Evolutionary conservation across 108 stramenopile genomes (phyloP).

Genomic region (Chaetoceros tenuissimus): DNA sequence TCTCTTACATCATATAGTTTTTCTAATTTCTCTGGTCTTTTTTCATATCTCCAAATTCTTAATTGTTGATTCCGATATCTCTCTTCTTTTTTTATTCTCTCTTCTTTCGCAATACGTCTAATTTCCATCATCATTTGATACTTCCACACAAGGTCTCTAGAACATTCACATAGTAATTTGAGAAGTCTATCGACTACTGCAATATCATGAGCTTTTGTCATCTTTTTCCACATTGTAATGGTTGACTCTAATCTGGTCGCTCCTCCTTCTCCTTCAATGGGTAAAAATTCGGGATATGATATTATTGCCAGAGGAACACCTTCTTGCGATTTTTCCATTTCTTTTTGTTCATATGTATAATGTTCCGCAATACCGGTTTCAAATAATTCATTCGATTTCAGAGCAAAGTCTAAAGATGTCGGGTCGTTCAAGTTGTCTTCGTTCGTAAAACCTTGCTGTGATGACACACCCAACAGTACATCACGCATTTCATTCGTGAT

Average conservation of each 20-base stretch:
- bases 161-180: slow-evolving; percentile 18
- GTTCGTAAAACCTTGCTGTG: neutral
- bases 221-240: slow-evolving; percentile 31
- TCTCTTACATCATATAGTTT: slow-evolving; percentile 42
- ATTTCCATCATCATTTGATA: slow-evolving; percentile 31
- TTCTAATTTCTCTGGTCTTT: slow-evolving; percentile 21
- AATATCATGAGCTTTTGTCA: slow-evolving; percentile 19
- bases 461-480: slow-evolving; percentile 17
- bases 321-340: slow-evolving; percentile 1
- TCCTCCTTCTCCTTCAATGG: slow-evolving; percentile 4
- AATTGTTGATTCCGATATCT: slow-evolving; percentile 11
- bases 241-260: slow-evolving; percentile 14
- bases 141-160: slow-evolving; percentile 36
- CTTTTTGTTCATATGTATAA: neutral
- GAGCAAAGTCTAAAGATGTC: slow-evolving; percentile 23
- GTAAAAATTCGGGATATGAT: slow-evolving; percentile 33
- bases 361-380: slow-evolving; percentile 34
- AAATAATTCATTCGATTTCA: slow-evolving; percentile 29
- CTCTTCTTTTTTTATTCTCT: slow-evolving; percentile 7
- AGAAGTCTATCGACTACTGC: slow-evolving; percentile 20
- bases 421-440: slow-evolving; percentile 10
- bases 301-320: slow-evolving; percentile 20
- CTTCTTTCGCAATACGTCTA: slow-evolving; percentile 15
- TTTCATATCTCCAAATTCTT: slow-evolving; percentile 21
- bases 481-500: slow-evolving; percentile 17